phyloP scores from a whole-genome alignment of 495 filamentous ascomycete species.

The Penicillium verhagenii region DNA sequence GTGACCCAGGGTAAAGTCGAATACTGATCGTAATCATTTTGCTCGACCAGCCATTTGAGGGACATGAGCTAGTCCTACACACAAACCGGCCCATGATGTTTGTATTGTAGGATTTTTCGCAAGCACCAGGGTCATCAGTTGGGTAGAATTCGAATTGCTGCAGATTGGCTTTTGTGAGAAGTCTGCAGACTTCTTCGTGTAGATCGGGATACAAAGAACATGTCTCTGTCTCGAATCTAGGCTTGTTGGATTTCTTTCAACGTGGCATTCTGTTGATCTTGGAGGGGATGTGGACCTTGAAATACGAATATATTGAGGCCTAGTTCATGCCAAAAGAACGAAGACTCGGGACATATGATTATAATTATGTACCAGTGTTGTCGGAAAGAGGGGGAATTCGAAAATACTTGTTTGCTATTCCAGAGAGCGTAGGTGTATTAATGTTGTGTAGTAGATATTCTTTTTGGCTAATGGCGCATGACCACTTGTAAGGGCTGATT shows the following conservation, averaged over 20 bases:
- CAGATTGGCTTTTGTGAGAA: not conserved
- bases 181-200: not conserved
- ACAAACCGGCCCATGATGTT: conserved; percentile 1
- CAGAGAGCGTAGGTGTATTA: not conserved
- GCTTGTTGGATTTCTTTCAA: not conserved
- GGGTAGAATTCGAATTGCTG: not conserved
- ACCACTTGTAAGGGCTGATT: too few species aligned
- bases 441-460: not conserved
- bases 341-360: too few species aligned
- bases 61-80: not conserved
- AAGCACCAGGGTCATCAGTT: not conserved
- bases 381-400: not conserved
- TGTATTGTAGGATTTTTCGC: not conserved
- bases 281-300: not conserved
- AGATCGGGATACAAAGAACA: not conserved
- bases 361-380: not conserved
- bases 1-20: not conserved
- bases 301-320: not conserved
- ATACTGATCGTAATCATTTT: not conserved
- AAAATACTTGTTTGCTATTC: not conserved
- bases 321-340: not conserved
- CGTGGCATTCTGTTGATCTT: not conserved
- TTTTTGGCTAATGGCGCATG: not conserved
- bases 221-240: not conserved
- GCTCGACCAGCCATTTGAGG: not conserved